These are phyloP conservation scores for Nemania bipapillata DNA, from an alignment of 2,329 filamentous ascomycete species.

Conservation along the genomic window DNA sequence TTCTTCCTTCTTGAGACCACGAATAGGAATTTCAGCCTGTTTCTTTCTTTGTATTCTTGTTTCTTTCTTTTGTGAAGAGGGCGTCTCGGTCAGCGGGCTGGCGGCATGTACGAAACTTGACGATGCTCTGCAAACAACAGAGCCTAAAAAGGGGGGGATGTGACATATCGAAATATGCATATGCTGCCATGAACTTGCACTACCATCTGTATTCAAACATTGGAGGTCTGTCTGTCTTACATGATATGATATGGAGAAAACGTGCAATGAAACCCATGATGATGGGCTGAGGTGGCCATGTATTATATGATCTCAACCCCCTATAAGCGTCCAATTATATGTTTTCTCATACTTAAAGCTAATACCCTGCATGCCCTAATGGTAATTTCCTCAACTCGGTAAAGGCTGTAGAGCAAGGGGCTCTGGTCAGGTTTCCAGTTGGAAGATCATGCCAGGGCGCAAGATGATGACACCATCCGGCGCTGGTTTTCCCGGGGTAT, in stretches of 20 bases:
- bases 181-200: not conserved
- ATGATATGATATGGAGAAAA: not conserved
- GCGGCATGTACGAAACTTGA: not conserved
- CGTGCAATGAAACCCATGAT: not conserved
- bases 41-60: not conserved
- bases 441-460: not conserved
- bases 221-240: not conserved
- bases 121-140: not conserved
- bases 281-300: not conserved
- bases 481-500: not conserved
- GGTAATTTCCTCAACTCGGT: not conserved
- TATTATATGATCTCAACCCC: constrained; percentile 6
- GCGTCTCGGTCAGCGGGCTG: not conserved
- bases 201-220: not conserved
- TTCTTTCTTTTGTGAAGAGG: not conserved
- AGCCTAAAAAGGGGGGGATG: not conserved
- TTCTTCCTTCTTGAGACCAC: not conserved
- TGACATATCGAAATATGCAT: not conserved
- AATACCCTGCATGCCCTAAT: constrained; percentile 12
- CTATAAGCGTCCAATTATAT: not conserved
- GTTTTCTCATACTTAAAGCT: not conserved
- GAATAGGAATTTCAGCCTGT: not conserved
- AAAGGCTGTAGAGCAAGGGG: not conserved
- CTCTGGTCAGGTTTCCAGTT: not conserved
- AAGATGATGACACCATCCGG: not conserved